phyloP scores from a whole-genome alignment of 1,284 basidiomycete species.

The Microbotryomycetes sp. region DNA sequence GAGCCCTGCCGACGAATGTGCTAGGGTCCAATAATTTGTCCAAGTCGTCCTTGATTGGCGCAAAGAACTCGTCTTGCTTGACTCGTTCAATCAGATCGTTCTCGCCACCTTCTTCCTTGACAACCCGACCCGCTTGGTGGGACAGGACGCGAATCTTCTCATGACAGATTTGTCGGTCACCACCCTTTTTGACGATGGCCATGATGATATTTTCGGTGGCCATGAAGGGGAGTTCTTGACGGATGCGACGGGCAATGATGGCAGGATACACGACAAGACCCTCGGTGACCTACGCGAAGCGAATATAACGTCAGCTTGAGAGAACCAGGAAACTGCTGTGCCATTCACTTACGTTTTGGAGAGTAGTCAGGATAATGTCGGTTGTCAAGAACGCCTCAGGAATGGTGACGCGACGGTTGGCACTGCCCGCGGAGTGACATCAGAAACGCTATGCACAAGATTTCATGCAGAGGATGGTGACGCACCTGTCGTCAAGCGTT shows the following conservation, averaged over 20 bases:
- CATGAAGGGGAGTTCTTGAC: slow-evolving; percentile 98
- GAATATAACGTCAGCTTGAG: neutral
- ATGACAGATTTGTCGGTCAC: slow-evolving; percentile 93
- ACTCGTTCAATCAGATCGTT: slow-evolving; percentile 95
- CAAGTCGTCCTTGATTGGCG: slow-evolving; percentile 49
- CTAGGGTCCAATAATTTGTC: slow-evolving; percentile 60
- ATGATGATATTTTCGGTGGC: slow-evolving; percentile 81
- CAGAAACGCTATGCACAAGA: no score
- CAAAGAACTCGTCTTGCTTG: slow-evolving; percentile 59
- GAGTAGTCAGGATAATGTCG: slow-evolving; percentile 88
- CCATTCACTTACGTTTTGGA: slow-evolving; percentile 64
- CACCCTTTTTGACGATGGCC: slow-evolving; percentile 91
- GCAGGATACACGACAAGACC: slow-evolving; percentile 96
- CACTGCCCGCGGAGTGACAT: slow-evolving; percentile 49
- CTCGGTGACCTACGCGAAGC: slow-evolving; percentile 57
- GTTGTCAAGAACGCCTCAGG: slow-evolving; percentile 97
- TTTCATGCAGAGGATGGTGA: neutral
- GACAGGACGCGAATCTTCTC: slow-evolving; percentile 95
- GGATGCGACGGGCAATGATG: slow-evolving; percentile 85
- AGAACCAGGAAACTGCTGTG: neutral
- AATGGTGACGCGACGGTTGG: slow-evolving; percentile 90
- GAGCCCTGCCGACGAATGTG: slow-evolving; percentile 84
- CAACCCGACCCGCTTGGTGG: slow-evolving; percentile 88
- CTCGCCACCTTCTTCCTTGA: slow-evolving; percentile 89
- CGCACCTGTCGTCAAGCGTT: slow-evolving; percentile 82